Base-by-base conservation (phyloP, 208 protist species). In the Naegleria gruberi region DNA sequence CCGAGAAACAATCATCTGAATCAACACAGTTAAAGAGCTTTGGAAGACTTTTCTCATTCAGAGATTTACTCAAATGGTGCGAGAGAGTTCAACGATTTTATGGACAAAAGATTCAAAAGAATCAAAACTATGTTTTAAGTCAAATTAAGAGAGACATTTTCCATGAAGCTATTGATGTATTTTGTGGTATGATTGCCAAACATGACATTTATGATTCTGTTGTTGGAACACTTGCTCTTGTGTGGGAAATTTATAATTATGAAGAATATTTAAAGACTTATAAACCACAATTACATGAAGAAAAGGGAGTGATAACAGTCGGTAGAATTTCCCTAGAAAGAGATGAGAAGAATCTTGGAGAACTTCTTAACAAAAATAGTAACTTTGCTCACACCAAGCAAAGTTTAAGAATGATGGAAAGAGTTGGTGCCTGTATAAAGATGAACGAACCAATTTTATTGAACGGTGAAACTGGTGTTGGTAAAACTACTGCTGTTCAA, bases 401-500 rank as follows among this genome's bases (percentile, higher is more conserved):
- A 43, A 94, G 97, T 4, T 95, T 99, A 91, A 93, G 92, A 51
- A 92, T 99, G 0, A 93, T 99, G 73, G 99, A 99, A 91, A 91
- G 95, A 17, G 92, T 99, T 8, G 95, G 96, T 4, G 95, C 92
- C 0, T 97, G 94, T 89, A 96, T 99, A 41, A 88, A 95, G 42
- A 91, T 94, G 23, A 90, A 93, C 46, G 99, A 99, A 94, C 96
- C 99, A 41, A 95, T 99, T 19, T 94, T 99, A 46, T 94, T 99
- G 8, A 97, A 98, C 46, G 99, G 99, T 89, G 98, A 99, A 92
- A 99, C 99, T 44, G 99, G 99, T 87, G 95, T 97, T n/a, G 96
- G 97, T 46, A 89, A 89, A 89, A 89, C 86, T 34, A 46, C 47
- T 37, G 15, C 17, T 40, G 17, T 89, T n/a, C 55, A 82, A 88